Base-by-base conservation (phyloP, 2,329 filamentous ascomycete genomes). In the Fusarium sp. region DNA sequence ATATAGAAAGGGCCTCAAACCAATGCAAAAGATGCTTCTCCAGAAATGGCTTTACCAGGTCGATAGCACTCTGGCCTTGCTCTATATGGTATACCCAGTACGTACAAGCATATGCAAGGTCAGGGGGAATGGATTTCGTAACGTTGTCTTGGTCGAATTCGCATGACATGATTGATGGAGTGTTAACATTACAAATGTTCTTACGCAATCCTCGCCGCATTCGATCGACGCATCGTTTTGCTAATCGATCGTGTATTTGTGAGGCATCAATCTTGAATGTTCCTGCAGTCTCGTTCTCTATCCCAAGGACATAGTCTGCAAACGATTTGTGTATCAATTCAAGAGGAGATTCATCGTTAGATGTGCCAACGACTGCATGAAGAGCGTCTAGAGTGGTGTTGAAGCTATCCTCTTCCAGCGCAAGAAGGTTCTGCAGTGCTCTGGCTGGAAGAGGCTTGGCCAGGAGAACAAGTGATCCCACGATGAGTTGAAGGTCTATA, bases 311-410 rank as follows among this genome's bases (percentile, higher is more conserved):
- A 27, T 54, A 65, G 32, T 60, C 49, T 23, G 49, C 41, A 38
- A 65, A 65, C 32, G 62, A 65, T 37, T 60, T 58, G 20, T 65
- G 55, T 18, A 55, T 35, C 18, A 65, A n/a, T 26, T 30, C 12
- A 13, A 60, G 18, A 12, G 55, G 42, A 14, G 13, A 7, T 18
- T 37, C 17, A 14, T 18, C 14, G 13, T 10, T 23, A 8, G 55
- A 37, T 7, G 55, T 20, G 33, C 32, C 4, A 13, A 65, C 8
- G 14, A 57, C 60, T 33, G 60, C 33, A 9, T 50, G 37, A 4
- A 63, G 45, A 8, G 27, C 30, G 10, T 12, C 18, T 14, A 63
- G 44, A 44, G 42, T 56, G 3, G 13, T 18, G 20, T 35, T 42
- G 20, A 63, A 37, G 14, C 20, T 27, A 18, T 57, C 44, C n/a